Evolutionary conservation across 805 yeast genomes (phyloP).

Genomic region (Lipomyces kockii): DNA sequence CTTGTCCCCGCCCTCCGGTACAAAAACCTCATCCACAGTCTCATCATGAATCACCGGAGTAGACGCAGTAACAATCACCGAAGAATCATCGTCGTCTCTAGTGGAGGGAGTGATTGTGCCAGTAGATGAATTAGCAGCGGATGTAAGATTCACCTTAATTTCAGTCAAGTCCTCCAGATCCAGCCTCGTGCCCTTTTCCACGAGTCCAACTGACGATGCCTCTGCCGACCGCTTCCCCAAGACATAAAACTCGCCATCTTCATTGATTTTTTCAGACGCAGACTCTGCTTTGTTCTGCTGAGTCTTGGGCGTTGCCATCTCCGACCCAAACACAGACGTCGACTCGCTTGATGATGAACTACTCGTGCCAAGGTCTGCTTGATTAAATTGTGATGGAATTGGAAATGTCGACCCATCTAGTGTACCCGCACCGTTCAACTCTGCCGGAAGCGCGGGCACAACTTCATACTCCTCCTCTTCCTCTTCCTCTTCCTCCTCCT

Average conservation of each 20-base stretch:
- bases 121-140: not conserved
- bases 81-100: constrained; percentile 22
- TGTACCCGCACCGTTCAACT: not conserved
- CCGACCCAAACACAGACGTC: not conserved
- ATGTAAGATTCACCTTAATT: constrained; percentile 2
- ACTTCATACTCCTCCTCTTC: constrained; percentile 27
- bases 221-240: constrained; percentile 12
- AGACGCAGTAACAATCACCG: constrained; percentile 28
- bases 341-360: constrained; percentile 8
- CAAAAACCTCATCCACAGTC: constrained; percentile 23
- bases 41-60: constrained; percentile 15
- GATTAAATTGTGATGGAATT: not conserved
- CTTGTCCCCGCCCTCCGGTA: constrained; percentile 26
- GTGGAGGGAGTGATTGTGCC: not conserved
- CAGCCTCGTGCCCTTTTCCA: constrained; percentile 16
- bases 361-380: not conserved
- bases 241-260: constrained; percentile 20
- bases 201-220: constrained; percentile 6
- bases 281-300: not conserved
- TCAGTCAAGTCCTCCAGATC: constrained; percentile 20
- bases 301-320: not conserved
- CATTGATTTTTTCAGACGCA: constrained; percentile 10
- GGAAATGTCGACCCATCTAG: not conserved
- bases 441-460: not conserved
- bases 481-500: no score